Evolutionary conservation across 495 filamentous ascomycete species (phyloP).

Genomic region (Schizothecium vesticola): DNA sequence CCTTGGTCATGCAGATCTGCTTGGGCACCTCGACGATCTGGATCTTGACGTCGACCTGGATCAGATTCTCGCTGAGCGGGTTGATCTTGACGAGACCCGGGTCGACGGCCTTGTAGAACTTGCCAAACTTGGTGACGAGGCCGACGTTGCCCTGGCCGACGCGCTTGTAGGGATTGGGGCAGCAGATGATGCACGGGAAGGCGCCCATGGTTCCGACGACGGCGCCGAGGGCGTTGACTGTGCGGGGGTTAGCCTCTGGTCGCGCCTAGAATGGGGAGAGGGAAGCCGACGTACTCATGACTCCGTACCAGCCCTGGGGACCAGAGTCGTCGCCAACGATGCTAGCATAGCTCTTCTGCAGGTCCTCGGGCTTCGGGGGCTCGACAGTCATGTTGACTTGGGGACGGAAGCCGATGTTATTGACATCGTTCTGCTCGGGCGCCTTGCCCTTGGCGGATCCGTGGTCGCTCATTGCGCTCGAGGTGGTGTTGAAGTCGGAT

Average conservation of each 20-base stretch:
- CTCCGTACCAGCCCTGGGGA: slow-evolving; percentile 83
- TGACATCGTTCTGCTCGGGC: slow-evolving; percentile 1
- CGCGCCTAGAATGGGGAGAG: not conserved
- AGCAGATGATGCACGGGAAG: slow-evolving; percentile 85
- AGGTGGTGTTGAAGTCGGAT: not conserved
- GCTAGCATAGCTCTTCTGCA: slow-evolving; percentile 84
- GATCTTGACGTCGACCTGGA: slow-evolving; percentile 96
- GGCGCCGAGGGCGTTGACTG: slow-evolving; percentile 70
- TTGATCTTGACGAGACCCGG: slow-evolving; percentile 97
- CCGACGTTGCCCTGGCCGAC: slow-evolving; percentile 91
- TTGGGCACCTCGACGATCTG: slow-evolving; percentile 95
- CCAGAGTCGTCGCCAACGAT: slow-evolving; percentile 67
- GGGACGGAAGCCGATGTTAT: slow-evolving; percentile 32
- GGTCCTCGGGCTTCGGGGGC: slow-evolving; percentile 72
- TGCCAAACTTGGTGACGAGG: slow-evolving; percentile 90
- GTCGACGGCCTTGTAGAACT: slow-evolving; percentile 94
- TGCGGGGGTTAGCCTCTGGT: not conserved
- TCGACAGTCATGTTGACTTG: slow-evolving; percentile 65
- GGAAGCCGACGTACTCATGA: slow-evolving; percentile 60
- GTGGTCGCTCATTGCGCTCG: slow-evolving; percentile 4
- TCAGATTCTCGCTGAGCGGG: slow-evolving; percentile 84
- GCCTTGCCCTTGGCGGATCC: slow-evolving; percentile 26
- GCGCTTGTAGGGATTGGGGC: slow-evolving; percentile 96
- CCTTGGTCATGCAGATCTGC: slow-evolving; percentile 99
- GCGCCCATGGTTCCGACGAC: slow-evolving; percentile 78